phyloP scores from a whole-genome alignment of 2,329 filamentous ascomycete genomes.

The Mycosphaerella arachidis region DNA sequence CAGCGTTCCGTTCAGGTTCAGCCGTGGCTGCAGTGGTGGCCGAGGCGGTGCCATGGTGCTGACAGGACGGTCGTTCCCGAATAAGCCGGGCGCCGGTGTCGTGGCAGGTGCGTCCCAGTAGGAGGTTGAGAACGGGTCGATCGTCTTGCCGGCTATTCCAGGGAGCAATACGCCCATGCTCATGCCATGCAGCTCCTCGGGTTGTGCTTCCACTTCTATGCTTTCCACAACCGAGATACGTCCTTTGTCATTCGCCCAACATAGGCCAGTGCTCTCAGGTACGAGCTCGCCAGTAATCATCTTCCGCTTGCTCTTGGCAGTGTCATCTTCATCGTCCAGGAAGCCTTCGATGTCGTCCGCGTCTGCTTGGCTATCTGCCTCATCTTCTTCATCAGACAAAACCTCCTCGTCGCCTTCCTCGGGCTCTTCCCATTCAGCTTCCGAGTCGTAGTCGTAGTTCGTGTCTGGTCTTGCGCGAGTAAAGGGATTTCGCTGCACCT shows the following conservation, averaged over 20 bases:
- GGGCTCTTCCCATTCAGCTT: slow-evolving; percentile 77
- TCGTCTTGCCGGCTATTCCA: slow-evolving; percentile 46
- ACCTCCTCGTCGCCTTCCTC: slow-evolving; percentile 64
- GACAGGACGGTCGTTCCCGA: slow-evolving; percentile 16
- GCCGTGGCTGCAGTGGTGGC: slow-evolving; percentile 39
- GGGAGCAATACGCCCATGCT: slow-evolving; percentile 29
- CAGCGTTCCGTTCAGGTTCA: slow-evolving; percentile 26
- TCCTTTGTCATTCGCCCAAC: slow-evolving; percentile 66
- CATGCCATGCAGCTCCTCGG: slow-evolving; percentile 34
- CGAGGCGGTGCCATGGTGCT: slow-evolving; percentile 37
- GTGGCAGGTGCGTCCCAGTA: slow-evolving; percentile 64
- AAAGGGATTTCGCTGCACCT: slow-evolving; percentile 51
- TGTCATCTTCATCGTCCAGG: slow-evolving; percentile 71
- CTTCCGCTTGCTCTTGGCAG: slow-evolving; percentile 58
- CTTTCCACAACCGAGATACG: slow-evolving; percentile 42
- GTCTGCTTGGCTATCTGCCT: slow-evolving; percentile 67
- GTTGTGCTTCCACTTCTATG: slow-evolving; percentile 34
- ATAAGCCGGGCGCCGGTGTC: slow-evolving; percentile 13
- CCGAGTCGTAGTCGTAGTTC: slow-evolving; percentile 80
- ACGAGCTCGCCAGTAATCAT: slow-evolving; percentile 63
- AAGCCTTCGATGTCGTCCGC: slow-evolving; percentile 87
- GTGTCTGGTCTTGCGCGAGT: slow-evolving; percentile 56
- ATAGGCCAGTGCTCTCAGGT: slow-evolving; percentile 73
- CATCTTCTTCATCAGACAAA: slow-evolving; percentile 60
- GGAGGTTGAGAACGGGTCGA: slow-evolving; percentile 76